Base-by-base conservation (phyloP, 2,329 filamentous ascomycete species). In the Talaromyces islandicus region DNA sequence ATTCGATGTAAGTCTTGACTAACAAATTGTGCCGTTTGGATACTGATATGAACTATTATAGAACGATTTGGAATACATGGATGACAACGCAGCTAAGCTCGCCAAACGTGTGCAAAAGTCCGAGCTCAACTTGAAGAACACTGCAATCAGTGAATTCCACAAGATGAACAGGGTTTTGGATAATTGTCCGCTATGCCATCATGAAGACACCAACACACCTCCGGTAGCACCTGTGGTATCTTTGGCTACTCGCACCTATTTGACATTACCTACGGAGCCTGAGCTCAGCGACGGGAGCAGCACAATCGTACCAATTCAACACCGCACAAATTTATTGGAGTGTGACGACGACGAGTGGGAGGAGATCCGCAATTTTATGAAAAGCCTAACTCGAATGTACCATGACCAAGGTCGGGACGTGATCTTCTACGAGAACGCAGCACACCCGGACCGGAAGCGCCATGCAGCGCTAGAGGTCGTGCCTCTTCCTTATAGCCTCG, bases 321-420 rank as follows among this genome's bases (percentile, higher is more conserved):
- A 99, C 72, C 88, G 88, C 57, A 86, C 82, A 25, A 99, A 97
- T 72, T 85, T 99, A 0, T 80, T 99, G n/a, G 93, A 97, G 74
- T 99, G 94, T 74, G 93, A 97, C 74, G 93, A 99, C 70, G 94
- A 99, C 71, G 94, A 99, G 73, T 99, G 95, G 95, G 94, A 99
- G 71, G 94, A 99, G 75, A 88, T 99, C 6, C 89, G 94, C 66
- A 99, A 99, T 74, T 99, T 99, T 72, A 97, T 97, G 93, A 99
- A 99, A 78, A 89, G 86, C 61, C 82, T 99, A 21, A 97, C 89
- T 4, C 87, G 93, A 51, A 89, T 97, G 85, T 99, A 97, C 75
- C 91, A 96, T 77, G 89, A 92, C 50, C 91, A 95, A 73, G 92
- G 92, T 11, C 89, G 90, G 56, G 91, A 94, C 68, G 92, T 97